These are phyloP conservation scores for Arthrobotrys conoides DNA, from an alignment of 2,329 filamentous ascomycete species.

Conservation along the genomic window DNA sequence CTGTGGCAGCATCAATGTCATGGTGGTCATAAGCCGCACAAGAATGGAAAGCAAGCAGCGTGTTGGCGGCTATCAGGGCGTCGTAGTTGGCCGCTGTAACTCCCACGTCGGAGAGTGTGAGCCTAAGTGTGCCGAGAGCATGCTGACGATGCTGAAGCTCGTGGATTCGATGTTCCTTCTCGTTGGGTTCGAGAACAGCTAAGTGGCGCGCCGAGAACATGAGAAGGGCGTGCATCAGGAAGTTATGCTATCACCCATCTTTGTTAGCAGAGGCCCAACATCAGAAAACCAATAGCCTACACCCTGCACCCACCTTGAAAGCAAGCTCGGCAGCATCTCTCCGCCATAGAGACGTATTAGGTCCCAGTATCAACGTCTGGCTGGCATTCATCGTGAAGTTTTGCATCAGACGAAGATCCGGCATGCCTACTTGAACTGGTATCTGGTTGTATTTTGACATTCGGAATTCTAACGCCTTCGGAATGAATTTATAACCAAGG, in stretches of 20 bases:
- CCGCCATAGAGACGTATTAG: slow-evolving; percentile 54
- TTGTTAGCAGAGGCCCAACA: slow-evolving; percentile 3
- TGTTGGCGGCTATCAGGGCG: slow-evolving; percentile 54
- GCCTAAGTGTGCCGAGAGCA: slow-evolving; percentile 46
- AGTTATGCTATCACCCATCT: slow-evolving; percentile 42
- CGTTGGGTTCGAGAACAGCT: slow-evolving; percentile 46
- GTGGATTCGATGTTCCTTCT: slow-evolving; percentile 49
- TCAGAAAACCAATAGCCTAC: neutral
- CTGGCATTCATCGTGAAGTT: slow-evolving; percentile 58
- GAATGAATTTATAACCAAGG: slow-evolving; percentile 42
- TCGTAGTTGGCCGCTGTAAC: slow-evolving; percentile 58
- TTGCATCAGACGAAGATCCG: slow-evolving; percentile 56
- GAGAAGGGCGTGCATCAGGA: slow-evolving; percentile 55
- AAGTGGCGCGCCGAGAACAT: slow-evolving; percentile 59
- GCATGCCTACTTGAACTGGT: slow-evolving; percentile 57
- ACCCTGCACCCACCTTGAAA: slow-evolving; percentile 45
- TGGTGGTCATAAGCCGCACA: slow-evolving; percentile 47
- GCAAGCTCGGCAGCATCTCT: slow-evolving; percentile 55
- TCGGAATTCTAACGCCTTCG: slow-evolving; percentile 52
- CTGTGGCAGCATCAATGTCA: slow-evolving; percentile 37
- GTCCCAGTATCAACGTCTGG: slow-evolving; percentile 56
- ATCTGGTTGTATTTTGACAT: slow-evolving; percentile 61
- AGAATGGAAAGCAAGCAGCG: slow-evolving; percentile 53
- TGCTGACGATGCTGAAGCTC: slow-evolving; percentile 58
- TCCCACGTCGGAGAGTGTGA: slow-evolving; percentile 56